These are phyloP conservation scores for Gigaspora rosea DNA, from an alignment of 192 early-diverging fungal species.

Conservation along the genomic window DNA sequence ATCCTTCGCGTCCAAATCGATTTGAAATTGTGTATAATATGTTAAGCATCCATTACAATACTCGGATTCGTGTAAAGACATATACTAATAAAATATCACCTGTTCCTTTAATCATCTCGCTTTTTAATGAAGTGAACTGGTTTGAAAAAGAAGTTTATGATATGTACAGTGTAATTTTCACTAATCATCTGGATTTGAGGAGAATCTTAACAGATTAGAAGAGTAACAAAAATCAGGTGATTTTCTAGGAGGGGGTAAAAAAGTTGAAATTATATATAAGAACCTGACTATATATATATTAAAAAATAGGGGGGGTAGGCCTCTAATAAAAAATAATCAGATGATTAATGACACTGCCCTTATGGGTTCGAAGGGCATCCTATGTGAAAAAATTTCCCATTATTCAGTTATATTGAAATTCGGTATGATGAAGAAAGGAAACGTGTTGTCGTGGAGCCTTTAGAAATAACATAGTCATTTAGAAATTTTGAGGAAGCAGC, in stretches of 20 bases:
- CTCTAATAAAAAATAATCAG: too few species aligned
- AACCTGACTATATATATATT: too few species aligned
- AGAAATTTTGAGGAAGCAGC: slow-evolving; percentile 91
- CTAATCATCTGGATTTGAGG: slow-evolving; percentile 92
- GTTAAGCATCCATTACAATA: slow-evolving; percentile 82
- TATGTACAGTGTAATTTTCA: slow-evolving; percentile 98
- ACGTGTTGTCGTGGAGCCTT: slow-evolving; percentile 92
- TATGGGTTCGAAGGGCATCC: slow-evolving; percentile 96
- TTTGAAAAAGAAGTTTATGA: slow-evolving; percentile 98
- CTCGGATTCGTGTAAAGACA: slow-evolving; percentile 97
- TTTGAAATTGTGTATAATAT: slow-evolving; percentile 98
- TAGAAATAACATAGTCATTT: slow-evolving; percentile 95
- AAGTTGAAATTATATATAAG: too few species aligned
- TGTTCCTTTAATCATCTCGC: slow-evolving; percentile 81
- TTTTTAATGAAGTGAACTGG: slow-evolving; percentile 92
- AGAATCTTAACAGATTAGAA: slow-evolving; percentile 98
- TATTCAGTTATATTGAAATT: slow-evolving; percentile 98
- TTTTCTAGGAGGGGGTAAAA: too few species aligned
- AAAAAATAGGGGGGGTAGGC: too few species aligned
- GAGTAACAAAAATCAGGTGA: too few species aligned
- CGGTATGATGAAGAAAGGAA: slow-evolving; percentile 99
- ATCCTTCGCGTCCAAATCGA: slow-evolving; percentile 86
- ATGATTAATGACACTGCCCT: too few species aligned
- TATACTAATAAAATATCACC: slow-evolving; percentile 89
- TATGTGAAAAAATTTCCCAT: slow-evolving; percentile 96